These are phyloP conservation scores for Xerocomus brunneocitrinus DNA, from an alignment of 768 basidiomycete species.

Conservation along the genomic window DNA sequence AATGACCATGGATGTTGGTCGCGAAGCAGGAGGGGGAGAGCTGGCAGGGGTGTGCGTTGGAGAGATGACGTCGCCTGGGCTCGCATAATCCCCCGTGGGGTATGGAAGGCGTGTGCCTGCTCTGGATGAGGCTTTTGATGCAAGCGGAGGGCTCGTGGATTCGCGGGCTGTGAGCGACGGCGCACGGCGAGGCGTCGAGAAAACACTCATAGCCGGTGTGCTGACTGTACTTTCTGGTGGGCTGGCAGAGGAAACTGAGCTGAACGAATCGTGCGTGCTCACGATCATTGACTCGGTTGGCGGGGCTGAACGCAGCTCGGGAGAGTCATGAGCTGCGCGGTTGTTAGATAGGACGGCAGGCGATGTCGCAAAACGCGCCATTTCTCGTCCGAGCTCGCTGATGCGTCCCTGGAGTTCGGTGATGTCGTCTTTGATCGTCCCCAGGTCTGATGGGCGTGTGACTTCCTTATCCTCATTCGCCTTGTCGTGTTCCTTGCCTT, in stretches of 20 bases:
- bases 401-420: slow-evolving; percentile 72
- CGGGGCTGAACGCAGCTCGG: slow-evolving; percentile 42
- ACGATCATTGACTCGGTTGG: slow-evolving; percentile 46
- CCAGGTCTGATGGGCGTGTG: slow-evolving; percentile 36
- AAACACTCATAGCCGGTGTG: slow-evolving; percentile 9
- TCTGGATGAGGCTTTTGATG: slow-evolving; percentile 27
- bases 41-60: slow-evolving; percentile 37
- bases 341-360: slow-evolving; percentile 43
- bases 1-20: slow-evolving; percentile 42
- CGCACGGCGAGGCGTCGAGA: slow-evolving; percentile 29
- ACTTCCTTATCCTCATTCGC: background rate
- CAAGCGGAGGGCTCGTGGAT: slow-evolving; percentile 60
- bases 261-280: slow-evolving; percentile 25
- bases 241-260: slow-evolving; percentile 12
- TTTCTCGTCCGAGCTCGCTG: slow-evolving; percentile 70
- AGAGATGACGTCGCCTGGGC: slow-evolving; percentile 47
- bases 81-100: slow-evolving; percentile 78
- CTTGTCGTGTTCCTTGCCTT: slow-evolving; percentile 40
- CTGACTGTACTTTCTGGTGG: slow-evolving; percentile 11
- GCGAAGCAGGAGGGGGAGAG: slow-evolving; percentile 40
- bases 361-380: slow-evolving; percentile 66
- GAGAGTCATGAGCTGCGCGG: slow-evolving; percentile 41
- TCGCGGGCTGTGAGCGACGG: slow-evolving; percentile 48
- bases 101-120: slow-evolving; percentile 60
- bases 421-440: slow-evolving; percentile 61